Percentiles rank a stretch among this genome's conserved stretches.
phyloP scores from a whole-genome alignment of 306 rosid species.

The Aeschynomene evenia region DNA sequence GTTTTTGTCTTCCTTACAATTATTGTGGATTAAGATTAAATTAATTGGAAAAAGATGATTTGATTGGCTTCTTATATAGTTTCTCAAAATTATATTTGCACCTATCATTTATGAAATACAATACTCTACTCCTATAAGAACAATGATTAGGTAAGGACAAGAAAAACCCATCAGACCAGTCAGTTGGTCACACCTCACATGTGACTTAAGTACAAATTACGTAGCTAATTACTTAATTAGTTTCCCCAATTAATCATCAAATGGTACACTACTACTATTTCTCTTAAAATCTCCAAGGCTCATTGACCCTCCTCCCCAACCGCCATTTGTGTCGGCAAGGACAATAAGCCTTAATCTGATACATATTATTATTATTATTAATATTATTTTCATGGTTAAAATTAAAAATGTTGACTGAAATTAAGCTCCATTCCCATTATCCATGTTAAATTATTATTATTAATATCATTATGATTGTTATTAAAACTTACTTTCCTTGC shows the following conservation, averaged over 20 bases:
- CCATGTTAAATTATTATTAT: background rate
- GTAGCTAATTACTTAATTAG: conserved; percentile 24
- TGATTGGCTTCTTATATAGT: background rate
- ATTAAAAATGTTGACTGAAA: background rate
- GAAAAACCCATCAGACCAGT: background rate
- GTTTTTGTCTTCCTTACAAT: no score
- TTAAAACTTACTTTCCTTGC: conserved; percentile 16
- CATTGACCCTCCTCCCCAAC: background rate
- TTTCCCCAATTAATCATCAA: conserved; percentile 13
- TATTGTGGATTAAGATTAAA: background rate
- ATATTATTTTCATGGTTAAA: background rate
- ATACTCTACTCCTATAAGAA: background rate
- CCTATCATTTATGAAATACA: background rate
- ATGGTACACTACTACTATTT: background rate
- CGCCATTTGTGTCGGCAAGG: conserved; percentile 35
- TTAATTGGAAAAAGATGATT: background rate
- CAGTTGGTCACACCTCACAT: conserved; percentile 17
- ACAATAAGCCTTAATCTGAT: background rate
- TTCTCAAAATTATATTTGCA: background rate
- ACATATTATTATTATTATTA: no score
- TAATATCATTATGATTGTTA: background rate
- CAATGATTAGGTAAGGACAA: background rate
- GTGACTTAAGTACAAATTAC: conserved; percentile 6
- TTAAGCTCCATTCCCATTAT: background rate
- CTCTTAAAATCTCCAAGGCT: background rate